Evolutionary conservation across 306 rosid genomes (phyloP), one percentile per base, ranked within the genome.

Genomic region (Betula pendula): DNA sequence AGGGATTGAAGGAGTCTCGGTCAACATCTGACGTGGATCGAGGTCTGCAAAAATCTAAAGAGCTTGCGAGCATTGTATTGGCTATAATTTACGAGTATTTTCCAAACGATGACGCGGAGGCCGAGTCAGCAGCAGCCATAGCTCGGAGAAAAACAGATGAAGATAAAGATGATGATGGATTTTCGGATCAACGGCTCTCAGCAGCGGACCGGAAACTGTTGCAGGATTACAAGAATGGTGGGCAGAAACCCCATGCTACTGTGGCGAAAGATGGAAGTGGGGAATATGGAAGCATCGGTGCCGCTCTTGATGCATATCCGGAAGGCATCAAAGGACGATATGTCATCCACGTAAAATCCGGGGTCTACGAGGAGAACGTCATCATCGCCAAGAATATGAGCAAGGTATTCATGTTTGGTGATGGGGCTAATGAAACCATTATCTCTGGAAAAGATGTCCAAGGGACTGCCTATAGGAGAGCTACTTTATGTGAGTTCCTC

Each of bases 251-350:
- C 48, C 12, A 25, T 67, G 59, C 47, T 29, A 16, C 72, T 20
- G 87, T 80, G 69, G 87, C 84, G 40, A 40, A 44, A 73, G 75
- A 81, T 62, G 82, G 80, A 16, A 77, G 75, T 70, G 75, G 82
- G 8, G 38, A 81, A 2, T 80, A 77, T 44, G 19, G 29, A 27
- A 69, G 62, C 68, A 80, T 80, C 47, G 22, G n/a, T 6, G 74
- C 74, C 55, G 76, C 85, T 44, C 8, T 84, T 20, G 3, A 14
- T 51, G 68, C 27, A 24, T 84, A 76, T 49, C 62, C 68, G 15
- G 20, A 55, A 25, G 71, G 33, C 27, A 56, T 16, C 55, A 13
- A 25, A 8, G 3, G 25, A 44, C 51, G 68, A 13, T 84, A 81
- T 25, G 4, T 70, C 58, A 70, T 81, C 71, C 53, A 80, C 14